These are phyloP conservation scores for Fragilaria crotonensis DNA, from an alignment of 108 stramenopile species.

Conservation along the genomic window DNA sequence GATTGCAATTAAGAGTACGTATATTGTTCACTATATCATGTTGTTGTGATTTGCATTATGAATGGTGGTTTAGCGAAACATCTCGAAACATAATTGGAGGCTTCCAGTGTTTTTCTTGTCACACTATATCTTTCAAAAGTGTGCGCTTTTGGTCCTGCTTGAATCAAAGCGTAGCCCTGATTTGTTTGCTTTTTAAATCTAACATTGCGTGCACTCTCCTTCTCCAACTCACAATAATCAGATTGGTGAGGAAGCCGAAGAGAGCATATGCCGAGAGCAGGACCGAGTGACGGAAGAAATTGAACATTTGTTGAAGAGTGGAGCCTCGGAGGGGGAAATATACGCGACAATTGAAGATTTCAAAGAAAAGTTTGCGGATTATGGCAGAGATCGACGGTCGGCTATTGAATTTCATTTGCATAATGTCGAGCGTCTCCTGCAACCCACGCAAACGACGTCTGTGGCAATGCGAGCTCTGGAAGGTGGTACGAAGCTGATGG, in stretches of 20 bases:
- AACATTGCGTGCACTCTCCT: too few species aligned
- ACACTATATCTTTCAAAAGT: neutral
- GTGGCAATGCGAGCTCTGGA: conserved; percentile 66
- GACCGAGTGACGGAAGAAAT: conserved; percentile 40
- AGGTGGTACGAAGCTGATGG: conserved; percentile 10
- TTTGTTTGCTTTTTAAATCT: too few species aligned
- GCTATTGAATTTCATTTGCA: conserved; percentile 80
- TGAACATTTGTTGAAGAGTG: conserved; percentile 57
- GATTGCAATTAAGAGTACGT: conserved; percentile 74
- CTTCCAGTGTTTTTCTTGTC: neutral
- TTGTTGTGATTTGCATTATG: neutral
- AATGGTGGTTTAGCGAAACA: too few species aligned
- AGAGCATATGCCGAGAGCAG: conserved; percentile 39
- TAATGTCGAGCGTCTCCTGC: conserved; percentile 60
- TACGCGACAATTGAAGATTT: conserved; percentile 72
- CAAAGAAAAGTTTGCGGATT: conserved; percentile 85
- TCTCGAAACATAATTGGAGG: neutral
- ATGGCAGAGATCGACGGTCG: conserved; percentile 74
- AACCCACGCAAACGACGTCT: conserved; percentile 76
- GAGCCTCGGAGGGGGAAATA: conserved; percentile 77
- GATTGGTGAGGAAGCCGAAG: conserved; percentile 70
- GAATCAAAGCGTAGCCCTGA: too few species aligned
- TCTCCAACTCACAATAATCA: neutral
- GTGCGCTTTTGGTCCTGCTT: too few species aligned
- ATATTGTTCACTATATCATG: neutral